A percentile compares a stretch with the other conserved stretches of the same genome.
phyloP scores from a whole-genome alignment of 306 rosid genomes.

The Rubus idaeus region DNA sequence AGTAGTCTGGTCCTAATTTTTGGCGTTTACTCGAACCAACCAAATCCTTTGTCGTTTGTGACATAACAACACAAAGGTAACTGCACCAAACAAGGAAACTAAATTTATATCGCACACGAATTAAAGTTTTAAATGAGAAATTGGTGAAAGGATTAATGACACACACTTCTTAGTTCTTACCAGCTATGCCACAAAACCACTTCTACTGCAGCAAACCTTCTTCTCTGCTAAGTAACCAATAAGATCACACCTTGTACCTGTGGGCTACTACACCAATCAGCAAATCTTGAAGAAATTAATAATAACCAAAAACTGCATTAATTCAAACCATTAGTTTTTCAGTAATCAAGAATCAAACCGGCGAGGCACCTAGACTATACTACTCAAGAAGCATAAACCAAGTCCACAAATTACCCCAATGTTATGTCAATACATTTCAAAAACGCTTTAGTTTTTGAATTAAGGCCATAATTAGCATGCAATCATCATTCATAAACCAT shows the following conservation, averaged over 20 bases:
- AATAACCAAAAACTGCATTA: not conserved
- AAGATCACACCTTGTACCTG: not conserved
- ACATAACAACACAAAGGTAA: conserved; percentile 54
- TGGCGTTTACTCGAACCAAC: conserved; percentile 31
- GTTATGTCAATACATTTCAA: not conserved
- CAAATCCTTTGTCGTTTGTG: conserved; percentile 41
- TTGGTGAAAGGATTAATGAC: not conserved
- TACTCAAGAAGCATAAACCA: not conserved
- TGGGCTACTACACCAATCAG: not conserved
- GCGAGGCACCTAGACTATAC: not conserved
- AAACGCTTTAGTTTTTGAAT: not conserved
- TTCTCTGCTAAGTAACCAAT: not conserved
- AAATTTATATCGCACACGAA: conserved; percentile 2
- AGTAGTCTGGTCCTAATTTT: conserved; percentile 73
- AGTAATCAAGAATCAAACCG: not conserved
- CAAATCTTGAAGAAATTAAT: not conserved
- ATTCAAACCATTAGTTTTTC: not conserved
- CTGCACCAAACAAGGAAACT: conserved; percentile 34
- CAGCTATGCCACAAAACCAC: not conserved
- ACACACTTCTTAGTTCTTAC: conserved; percentile 1
- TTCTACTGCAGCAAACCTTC: conserved; percentile 9
- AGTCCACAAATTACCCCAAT: not conserved
- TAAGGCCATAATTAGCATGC: not conserved
- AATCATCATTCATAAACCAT: not conserved
- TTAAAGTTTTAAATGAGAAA: conserved; percentile 1